Conservation (phyloP, 2,329 filamentous ascomycete species). For the Exophiala calicioides region DNA sequence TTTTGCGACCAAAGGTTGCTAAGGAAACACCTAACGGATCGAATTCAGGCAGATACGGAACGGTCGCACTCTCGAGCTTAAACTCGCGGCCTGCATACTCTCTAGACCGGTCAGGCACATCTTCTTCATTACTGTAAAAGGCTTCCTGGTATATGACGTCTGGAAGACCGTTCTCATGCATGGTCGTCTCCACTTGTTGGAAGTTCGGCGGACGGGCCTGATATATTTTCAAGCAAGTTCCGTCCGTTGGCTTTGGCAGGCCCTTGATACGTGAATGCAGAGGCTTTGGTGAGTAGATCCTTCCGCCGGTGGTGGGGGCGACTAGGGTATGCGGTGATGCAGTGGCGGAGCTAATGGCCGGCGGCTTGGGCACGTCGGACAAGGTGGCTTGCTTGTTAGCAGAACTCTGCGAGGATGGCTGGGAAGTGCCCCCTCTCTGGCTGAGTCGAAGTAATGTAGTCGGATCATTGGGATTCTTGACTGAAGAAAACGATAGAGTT, state of each 20-base stretch:
- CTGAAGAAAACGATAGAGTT: slow-evolving; percentile 68
- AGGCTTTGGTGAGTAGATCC: background rate
- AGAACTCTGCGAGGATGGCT: slow-evolving; percentile 38
- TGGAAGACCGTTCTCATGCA: slow-evolving; percentile 59
- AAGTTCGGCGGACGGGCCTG: slow-evolving; percentile 29
- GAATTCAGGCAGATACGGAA: slow-evolving; percentile 80
- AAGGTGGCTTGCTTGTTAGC: slow-evolving; percentile 15
- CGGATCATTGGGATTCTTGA: slow-evolving; percentile 72
- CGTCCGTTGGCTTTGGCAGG: background rate
- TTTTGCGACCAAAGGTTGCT: slow-evolving; percentile 58
- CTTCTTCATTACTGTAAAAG: slow-evolving; percentile 79
- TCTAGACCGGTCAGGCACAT: slow-evolving; percentile 73
- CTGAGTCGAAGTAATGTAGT: slow-evolving; percentile 65
- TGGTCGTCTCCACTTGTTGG: slow-evolving; percentile 54
- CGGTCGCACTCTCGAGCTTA: slow-evolving; percentile 69
- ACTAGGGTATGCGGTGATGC: slow-evolving; percentile 13
- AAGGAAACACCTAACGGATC: slow-evolving; percentile 62
- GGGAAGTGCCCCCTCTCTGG: slow-evolving; percentile 62
- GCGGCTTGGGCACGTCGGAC: slow-evolving; percentile 7
- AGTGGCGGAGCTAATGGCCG: slow-evolving; percentile 1
- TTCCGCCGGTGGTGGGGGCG: slow-evolving; percentile 8
- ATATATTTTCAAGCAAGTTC: slow-evolving; percentile 22
- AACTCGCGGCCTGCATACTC: slow-evolving; percentile 91
- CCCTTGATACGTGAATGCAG: slow-evolving; percentile 1
- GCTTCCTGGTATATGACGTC: slow-evolving; percentile 79